Percentiles rank a stretch among this genome's conserved stretches.
These are phyloP conservation scores for Cystobasidium onofrii DNA, from an alignment of 768 basidiomycete species.

Conservation along the genomic window DNA sequence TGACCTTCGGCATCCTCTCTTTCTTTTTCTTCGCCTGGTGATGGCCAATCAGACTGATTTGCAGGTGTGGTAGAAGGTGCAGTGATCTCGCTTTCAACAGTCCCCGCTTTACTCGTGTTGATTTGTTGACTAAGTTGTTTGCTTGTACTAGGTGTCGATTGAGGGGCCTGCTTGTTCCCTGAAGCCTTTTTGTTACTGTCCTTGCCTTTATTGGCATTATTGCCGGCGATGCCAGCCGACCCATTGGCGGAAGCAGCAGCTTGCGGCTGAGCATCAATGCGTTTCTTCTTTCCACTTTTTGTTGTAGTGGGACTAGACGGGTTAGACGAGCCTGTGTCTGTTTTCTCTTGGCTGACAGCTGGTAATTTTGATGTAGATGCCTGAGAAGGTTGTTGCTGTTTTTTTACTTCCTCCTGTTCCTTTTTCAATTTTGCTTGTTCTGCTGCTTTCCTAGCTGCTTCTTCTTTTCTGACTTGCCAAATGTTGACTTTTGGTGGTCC, in stretches of 20 bases:
- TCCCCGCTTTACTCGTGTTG: background rate
- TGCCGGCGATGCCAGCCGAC: background rate
- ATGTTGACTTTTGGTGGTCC: slow-evolving; percentile 16
- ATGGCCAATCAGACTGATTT: slow-evolving; percentile 6
- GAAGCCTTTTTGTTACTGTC: background rate
- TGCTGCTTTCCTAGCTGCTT: slow-evolving; percentile 4
- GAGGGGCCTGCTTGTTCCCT: background rate
- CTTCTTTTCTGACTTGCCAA: slow-evolving; percentile 13
- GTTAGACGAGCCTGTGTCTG: background rate
- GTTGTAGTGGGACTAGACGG: background rate
- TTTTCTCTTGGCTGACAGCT: background rate
- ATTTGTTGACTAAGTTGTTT: background rate
- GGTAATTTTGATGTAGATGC: background rate
- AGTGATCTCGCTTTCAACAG: background rate
- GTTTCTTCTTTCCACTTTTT: slow-evolving; percentile 12
- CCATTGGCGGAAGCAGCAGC: background rate
- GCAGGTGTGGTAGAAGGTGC: background rate
- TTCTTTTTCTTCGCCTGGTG: slow-evolving; percentile 5
- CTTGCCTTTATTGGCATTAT: background rate
- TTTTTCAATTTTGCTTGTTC: slow-evolving; percentile 10
- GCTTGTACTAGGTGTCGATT: background rate
- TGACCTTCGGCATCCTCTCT: slow-evolving; percentile 1
- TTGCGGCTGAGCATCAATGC: background rate
- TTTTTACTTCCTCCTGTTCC: background rate
- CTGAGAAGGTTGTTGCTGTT: background rate